Conservation (phyloP, 2,329 filamentous ascomycete genomes). For the Hypoxylon sp. region DNA sequence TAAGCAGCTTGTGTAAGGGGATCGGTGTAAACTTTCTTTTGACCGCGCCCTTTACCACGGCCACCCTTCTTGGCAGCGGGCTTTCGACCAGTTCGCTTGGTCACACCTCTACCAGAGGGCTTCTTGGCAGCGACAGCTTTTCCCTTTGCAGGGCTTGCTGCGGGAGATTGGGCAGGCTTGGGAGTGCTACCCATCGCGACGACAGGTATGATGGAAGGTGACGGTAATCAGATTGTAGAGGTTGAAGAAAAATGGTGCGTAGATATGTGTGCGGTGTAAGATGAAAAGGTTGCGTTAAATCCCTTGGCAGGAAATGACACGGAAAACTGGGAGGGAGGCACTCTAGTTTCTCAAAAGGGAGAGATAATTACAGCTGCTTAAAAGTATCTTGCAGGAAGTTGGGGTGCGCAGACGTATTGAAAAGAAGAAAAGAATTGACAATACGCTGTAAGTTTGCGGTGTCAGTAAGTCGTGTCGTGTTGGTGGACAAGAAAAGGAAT, state of each 20-base stretch:
- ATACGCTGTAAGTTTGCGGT: constrained; percentile 20
- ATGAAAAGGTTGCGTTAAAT: constrained; percentile 31
- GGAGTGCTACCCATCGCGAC: constrained; percentile 50
- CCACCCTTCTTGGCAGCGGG: constrained; percentile 45
- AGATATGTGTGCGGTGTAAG: constrained; percentile 9
- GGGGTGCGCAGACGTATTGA: background rate
- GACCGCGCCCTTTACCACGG: constrained; percentile 58
- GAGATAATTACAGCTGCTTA: constrained; percentile 12
- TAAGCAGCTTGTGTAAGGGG: constrained; percentile 69
- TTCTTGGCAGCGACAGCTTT: constrained; percentile 45
- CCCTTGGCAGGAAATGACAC: constrained; percentile 32
- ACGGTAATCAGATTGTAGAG: background rate
- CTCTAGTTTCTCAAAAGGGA: background rate
- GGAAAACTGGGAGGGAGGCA: constrained; percentile 2
- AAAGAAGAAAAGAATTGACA: background rate
- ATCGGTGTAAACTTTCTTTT: constrained; percentile 69
- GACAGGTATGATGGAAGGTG: constrained; percentile 28
- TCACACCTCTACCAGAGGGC: constrained; percentile 40
- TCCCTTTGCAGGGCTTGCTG: constrained; percentile 52
- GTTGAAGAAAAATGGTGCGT: constrained; percentile 8
- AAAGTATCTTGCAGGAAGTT: background rate
- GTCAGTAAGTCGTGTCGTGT: constrained; percentile 27
- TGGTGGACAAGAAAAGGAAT: constrained; percentile 17
- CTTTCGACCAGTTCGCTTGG: constrained; percentile 47
- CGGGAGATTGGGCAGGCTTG: constrained; percentile 49